A percentile compares a stretch with the other conserved stretches of the same genome.
These are phyloP conservation scores for Helianthus tuberosus DNA, from an alignment of 129 eudicot species.

Conservation along the genomic window DNA sequence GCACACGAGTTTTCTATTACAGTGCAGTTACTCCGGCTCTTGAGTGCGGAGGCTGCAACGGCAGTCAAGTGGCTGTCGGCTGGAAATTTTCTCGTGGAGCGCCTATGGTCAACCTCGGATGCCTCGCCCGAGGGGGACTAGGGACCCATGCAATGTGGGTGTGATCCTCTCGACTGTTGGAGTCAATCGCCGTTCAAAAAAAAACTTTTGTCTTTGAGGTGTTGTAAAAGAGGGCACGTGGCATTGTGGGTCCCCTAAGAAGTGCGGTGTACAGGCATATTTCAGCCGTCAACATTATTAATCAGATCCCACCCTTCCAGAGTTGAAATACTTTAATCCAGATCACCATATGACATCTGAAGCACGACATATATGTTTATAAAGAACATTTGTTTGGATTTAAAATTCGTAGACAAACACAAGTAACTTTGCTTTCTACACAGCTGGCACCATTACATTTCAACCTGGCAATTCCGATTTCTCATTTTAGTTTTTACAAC, in stretches of 20 bases:
- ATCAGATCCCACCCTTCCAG: not conserved
- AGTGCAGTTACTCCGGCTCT: no score
- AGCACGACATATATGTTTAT: not conserved
- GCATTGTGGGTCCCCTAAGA: slow-evolving; percentile 13
- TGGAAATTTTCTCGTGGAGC: no score
- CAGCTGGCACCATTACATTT: slow-evolving; percentile 28
- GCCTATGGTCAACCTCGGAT: no score
- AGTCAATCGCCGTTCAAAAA: no score
- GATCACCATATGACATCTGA: slow-evolving; percentile 7
- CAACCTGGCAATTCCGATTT: slow-evolving; percentile 13
- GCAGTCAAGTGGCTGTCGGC: no score
- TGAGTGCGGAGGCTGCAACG: no score
- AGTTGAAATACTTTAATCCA: not conserved
- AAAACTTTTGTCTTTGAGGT: no score
- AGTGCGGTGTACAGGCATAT: slow-evolving; percentile 30
- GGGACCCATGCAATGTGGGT: no score
- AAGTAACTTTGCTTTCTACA: slow-evolving; percentile 14
- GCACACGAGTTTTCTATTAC: no score
- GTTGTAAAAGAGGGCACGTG: slow-evolving; percentile 28
- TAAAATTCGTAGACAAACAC: slow-evolving; percentile 11
- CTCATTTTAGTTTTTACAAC: not conserved
- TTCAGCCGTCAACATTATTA: slow-evolving; percentile 2
- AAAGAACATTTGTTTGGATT: not conserved
- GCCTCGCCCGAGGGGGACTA: no score
- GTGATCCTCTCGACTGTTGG: no score